Evolutionary conservation across 192 early-diverging fungal genomes (phyloP), one percentile per base, ranked within the genome.

Genomic region (Geranomyces michiganensis): DNA sequence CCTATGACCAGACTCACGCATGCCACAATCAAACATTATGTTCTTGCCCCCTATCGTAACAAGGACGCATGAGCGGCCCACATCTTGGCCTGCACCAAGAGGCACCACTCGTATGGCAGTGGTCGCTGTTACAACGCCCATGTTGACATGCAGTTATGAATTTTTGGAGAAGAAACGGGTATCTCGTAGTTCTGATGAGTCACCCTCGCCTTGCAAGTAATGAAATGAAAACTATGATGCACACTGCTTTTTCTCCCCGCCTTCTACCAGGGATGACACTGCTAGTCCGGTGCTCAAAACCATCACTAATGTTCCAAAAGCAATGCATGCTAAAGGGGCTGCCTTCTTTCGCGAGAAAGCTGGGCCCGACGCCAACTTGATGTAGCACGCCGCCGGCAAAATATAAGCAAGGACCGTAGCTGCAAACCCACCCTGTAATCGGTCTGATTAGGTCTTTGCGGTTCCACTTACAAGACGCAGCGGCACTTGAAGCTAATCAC

Each of bases 1-100:
- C 36, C 36, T 41, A 3, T 53, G 4, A 53, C 4, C 5, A 43
- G n/a, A 73, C 71, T 65, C 43, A 73, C 71, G 72, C 75, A 81
- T 76, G 17, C 80, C 78, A 56, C 81, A 82, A 65, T 82, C 81
- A 30, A 84, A 90, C 94, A 98, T 90, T 49, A 99, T 87, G 63
- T 91, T 96, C 79, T 97, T 97, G 70, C 87, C 90, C 76, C 96
- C 96, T 83, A 95, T 97, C 70, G 95, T 87, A 47, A 99, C 76
- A 48, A 98, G 80, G 22, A 98, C 83, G 66, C 95, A 99, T 30
- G 92, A 94, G 58, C 97, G 84, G 26, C 97, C 97, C n/a, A 99
- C 97, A 60, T 82, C 94, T 80, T 97, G 95, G 19, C 95, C 95
- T 58, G 88, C 87, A 24, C 87, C 89, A 29, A 90, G 80, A n/a